phyloP scores from a whole-genome alignment of 2,329 filamentous ascomycete genomes.

The Arthrobotrys pseudoclavata region DNA sequence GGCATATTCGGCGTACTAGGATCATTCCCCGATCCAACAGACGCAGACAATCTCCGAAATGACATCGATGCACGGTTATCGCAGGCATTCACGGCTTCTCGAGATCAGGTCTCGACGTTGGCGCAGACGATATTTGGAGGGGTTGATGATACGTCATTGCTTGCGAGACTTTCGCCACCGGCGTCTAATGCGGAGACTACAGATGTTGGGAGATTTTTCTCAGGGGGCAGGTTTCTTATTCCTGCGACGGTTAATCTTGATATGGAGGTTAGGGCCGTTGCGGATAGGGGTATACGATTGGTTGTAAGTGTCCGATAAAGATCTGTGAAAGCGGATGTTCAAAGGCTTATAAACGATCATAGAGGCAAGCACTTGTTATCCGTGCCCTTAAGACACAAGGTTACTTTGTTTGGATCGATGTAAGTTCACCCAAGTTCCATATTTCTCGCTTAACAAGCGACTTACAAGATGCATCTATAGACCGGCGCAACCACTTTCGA shows the following conservation, averaged over 20 bases:
- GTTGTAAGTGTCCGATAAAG: conserved; percentile 10
- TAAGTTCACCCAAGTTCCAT: conserved; percentile 6
- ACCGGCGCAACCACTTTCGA: conserved; percentile 19
- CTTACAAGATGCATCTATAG: neutral
- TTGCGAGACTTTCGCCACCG: neutral
- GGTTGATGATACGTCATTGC: conserved; percentile 25
- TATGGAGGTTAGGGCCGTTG: conserved; percentile 8
- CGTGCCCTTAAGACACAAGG: conserved; percentile 30
- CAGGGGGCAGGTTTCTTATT: conserved; percentile 37
- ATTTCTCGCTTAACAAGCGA: neutral
- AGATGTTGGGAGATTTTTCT: conserved; percentile 42
- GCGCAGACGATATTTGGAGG: conserved; percentile 36
- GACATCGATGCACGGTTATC: conserved; percentile 38
- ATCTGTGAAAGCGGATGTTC: neutral
- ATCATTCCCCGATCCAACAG: conserved; percentile 15
- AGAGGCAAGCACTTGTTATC: conserved; percentile 51
- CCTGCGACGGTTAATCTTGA: conserved; percentile 10
- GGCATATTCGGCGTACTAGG: conserved; percentile 36
- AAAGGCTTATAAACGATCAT: conserved; percentile 13
- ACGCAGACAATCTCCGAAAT: conserved; percentile 20
- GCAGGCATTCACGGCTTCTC: conserved; percentile 27
- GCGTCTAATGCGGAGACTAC: conserved; percentile 15
- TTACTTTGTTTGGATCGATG: conserved; percentile 39
- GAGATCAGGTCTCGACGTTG: conserved; percentile 21
- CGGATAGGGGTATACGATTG: neutral